A percentile compares a stretch with the other conserved stretches of the same genome.
Evolutionary conservation across 768 basidiomycete species (phyloP).

Genomic region (Austroboletus eburneus): DNA sequence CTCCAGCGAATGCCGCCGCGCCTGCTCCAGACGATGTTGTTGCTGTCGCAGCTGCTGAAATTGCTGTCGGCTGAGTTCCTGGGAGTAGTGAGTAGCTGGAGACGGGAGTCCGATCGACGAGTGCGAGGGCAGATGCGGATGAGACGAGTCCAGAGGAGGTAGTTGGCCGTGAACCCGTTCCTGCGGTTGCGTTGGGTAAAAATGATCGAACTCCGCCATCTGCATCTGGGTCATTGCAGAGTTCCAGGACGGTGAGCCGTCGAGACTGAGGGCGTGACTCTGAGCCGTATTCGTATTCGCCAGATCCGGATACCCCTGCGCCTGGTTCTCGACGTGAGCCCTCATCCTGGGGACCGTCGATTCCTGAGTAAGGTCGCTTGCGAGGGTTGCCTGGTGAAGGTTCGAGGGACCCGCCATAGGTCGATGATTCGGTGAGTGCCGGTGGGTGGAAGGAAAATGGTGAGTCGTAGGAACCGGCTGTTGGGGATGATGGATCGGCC

Average conservation of each 20-base stretch:
- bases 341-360: slow-evolving; percentile 45
- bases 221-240: slow-evolving; percentile 71
- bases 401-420: slow-evolving; percentile 30
- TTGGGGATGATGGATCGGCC: slow-evolving; percentile 29
- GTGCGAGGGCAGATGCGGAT: slow-evolving; percentile 44
- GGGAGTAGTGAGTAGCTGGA: slow-evolving; percentile 39
- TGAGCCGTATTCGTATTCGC: slow-evolving; percentile 61
- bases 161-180: slow-evolving; percentile 38
- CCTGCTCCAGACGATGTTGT: slow-evolving; percentile 33
- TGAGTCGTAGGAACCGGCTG: slow-evolving; percentile 45
- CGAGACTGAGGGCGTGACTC: slow-evolving; percentile 78
- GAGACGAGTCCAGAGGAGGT: slow-evolving; percentile 45
- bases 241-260: slow-evolving; percentile 80
- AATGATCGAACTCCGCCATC: slow-evolving; percentile 44
- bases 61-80: slow-evolving; percentile 46
- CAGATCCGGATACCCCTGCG: slow-evolving; percentile 26
- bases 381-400: slow-evolving; percentile 44
- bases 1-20: slow-evolving; percentile 32
- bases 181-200: slow-evolving; percentile 36
- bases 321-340: slow-evolving; percentile 37
- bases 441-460: slow-evolving; percentile 81
- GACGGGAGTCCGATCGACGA: slow-evolving; percentile 45
- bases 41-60: slow-evolving; percentile 35
- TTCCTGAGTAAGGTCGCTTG: slow-evolving; percentile 60
- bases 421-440: slow-evolving; percentile 38